Evolutionary conservation across 306 rosid genomes (phyloP), one percentile per base, ranked within the genome.

Genomic region (Alnus glutinosa): DNA sequence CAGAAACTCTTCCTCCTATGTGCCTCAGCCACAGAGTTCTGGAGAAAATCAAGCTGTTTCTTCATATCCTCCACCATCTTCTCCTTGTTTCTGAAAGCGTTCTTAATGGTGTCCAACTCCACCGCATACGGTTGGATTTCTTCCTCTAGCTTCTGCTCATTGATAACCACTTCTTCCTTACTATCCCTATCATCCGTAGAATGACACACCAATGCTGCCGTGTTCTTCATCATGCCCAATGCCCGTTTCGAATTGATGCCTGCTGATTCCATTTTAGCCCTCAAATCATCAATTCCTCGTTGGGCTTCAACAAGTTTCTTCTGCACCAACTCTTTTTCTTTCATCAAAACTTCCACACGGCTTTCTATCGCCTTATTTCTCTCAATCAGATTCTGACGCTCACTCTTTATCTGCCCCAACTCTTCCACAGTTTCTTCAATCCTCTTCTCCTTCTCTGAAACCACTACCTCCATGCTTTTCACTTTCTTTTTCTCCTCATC

Each of bases 21-120:
- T 12, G 89, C 89, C 79, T 88, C 84, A 0, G 71, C 80, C 64
- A 74, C 77, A 14, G 89, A 77, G 19, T 67, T 85, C 69, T 87
- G 74, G 70, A 85, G 32, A 0, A 74, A 55, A 49, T 76, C 89
- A 23, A 91, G 58, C 18, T 85, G 83, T 59, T 80, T 77, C 86
- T 87, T 89, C 92, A 91, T 83, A 57, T 85, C 92, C 66, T 85
- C 93, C 75, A 90, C 78, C 52, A 36, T 57, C 84, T 86, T 88
- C 74, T 88, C 83, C 89, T 91, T 93, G 81, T 71, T 80, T 47
- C 70, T 83, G 84, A 92, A 95, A 11, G 97, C 93, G 1, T 48
- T 81, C 44, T 73, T 85, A n/a, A 93, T 93, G n/a, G 94, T 86
- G 44, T 89, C 86, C 46, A 95, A 68, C 81, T 93, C 94, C 32